Evolutionary conservation across 768 basidiomycete species (phyloP).

Genomic region (Russula griseocarnosa): DNA sequence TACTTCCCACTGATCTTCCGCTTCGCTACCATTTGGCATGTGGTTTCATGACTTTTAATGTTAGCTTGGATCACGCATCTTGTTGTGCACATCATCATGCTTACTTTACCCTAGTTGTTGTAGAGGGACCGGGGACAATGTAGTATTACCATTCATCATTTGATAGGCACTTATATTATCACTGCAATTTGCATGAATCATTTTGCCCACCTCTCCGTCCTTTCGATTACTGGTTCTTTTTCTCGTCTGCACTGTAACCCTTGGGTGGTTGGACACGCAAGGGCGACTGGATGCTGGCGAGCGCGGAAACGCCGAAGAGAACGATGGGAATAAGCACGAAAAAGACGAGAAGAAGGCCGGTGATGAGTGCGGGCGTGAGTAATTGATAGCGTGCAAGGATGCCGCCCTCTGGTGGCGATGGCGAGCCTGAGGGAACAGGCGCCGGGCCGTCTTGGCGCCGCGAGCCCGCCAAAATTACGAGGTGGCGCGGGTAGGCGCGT

Average conservation of each 20-base stretch:
- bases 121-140: conserved; percentile 17
- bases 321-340: conserved; percentile 67
- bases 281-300: conserved; percentile 72
- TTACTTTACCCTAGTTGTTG: conserved; percentile 23
- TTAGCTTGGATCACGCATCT: conserved; percentile 20
- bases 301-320: conserved; percentile 57
- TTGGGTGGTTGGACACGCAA: conserved; percentile 59
- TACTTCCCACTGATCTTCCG: background rate
- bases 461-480: conserved; percentile 62
- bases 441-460: conserved; percentile 42
- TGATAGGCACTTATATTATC: conserved; percentile 25
- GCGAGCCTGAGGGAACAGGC: conserved; percentile 25
- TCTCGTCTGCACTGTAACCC: conserved; percentile 63
- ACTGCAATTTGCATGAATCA: conserved; percentile 9
- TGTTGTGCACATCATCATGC: conserved; percentile 14
- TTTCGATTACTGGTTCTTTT: conserved; percentile 59
- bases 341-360: conserved; percentile 55
- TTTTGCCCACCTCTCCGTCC: background rate
- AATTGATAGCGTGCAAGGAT: conserved; percentile 73
- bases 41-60: conserved; percentile 13
- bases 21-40: background rate
- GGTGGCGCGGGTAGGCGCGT: conserved; percentile 51
- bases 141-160: conserved; percentile 26
- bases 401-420: conserved; percentile 47
- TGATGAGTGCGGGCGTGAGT: conserved; percentile 71